These are phyloP conservation scores for Daldinia concentrica DNA, from an alignment of 495 filamentous ascomycete species.

Conservation along the genomic window DNA sequence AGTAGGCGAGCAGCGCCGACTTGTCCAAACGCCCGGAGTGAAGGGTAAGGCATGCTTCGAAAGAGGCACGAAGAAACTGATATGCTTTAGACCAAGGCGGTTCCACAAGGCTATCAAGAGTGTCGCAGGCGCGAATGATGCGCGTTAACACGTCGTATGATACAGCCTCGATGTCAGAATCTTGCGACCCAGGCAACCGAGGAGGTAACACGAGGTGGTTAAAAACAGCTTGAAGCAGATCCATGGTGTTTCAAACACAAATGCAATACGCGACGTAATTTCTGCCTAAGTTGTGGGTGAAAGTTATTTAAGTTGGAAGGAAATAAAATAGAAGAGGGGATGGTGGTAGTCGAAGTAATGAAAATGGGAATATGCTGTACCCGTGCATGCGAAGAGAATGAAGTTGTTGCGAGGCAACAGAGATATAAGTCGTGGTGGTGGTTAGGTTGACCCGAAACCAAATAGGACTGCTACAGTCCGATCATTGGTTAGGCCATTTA, in stretches of 20 bases:
- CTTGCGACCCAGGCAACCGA: slow-evolving; percentile 55
- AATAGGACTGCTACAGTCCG: too few species aligned
- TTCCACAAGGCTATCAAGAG: slow-evolving; percentile 33
- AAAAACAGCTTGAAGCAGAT: slow-evolving; percentile 42
- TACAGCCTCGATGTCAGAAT: slow-evolving; percentile 51
- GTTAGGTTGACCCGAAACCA: background rate
- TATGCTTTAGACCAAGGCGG: slow-evolving; percentile 42
- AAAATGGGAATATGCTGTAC: background rate
- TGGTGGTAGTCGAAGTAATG: background rate
- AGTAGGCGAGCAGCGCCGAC: slow-evolving; percentile 46
- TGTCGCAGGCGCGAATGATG: slow-evolving; percentile 47
- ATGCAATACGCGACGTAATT: background rate
- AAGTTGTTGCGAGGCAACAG: background rate
- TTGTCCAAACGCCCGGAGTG: slow-evolving; percentile 53
- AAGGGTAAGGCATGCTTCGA: slow-evolving; percentile 47
- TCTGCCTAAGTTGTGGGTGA: background rate
- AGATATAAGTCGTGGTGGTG: background rate
- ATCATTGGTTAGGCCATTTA: background rate
- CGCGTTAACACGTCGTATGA: slow-evolving; percentile 49
- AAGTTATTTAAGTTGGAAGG: background rate
- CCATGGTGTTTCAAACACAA: slow-evolving; percentile 4
- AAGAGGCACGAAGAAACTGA: slow-evolving; percentile 45
- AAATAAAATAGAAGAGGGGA: background rate
- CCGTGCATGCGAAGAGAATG: background rate
- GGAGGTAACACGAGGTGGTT: slow-evolving; percentile 60